Evolutionary conservation across 2,329 filamentous ascomycete genomes (phyloP).

Genomic region (Emericellopsis atlantica): DNA sequence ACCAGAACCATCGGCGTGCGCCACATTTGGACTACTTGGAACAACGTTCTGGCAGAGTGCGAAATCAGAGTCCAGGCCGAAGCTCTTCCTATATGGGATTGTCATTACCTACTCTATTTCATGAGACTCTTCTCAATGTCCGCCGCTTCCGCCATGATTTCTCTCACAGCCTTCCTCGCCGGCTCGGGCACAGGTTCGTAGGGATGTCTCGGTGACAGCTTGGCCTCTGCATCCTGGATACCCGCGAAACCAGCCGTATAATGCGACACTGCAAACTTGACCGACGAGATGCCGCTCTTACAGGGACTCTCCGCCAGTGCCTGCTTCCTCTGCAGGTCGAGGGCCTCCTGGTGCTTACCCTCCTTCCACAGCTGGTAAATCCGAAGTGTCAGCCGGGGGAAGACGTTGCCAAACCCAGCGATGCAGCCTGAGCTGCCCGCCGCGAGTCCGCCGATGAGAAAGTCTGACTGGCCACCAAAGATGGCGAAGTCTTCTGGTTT

Average conservation of each 20-base stretch:
- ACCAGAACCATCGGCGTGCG: no score
- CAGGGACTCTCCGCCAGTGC: constrained; percentile 53
- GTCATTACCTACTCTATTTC: no score
- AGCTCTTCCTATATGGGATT: no score
- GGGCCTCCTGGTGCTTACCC: constrained; percentile 44
- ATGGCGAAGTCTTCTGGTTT: constrained; percentile 23
- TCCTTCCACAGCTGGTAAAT: constrained; percentile 50
- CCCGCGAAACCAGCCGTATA: constrained; percentile 46
- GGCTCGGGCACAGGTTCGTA: constrained; percentile 36
- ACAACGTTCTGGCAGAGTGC: no score
- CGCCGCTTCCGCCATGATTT: constrained; percentile 27
- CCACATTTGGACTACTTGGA: no score
- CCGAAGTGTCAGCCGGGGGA: constrained; percentile 39
- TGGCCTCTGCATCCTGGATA: constrained; percentile 44
- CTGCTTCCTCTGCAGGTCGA: constrained; percentile 46
- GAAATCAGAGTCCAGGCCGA: no score
- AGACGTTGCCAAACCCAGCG: constrained; percentile 50
- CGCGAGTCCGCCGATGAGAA: constrained; percentile 47
- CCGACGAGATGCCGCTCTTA: constrained; percentile 53
- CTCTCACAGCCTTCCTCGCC: constrained; percentile 26
- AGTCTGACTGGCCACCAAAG: constrained; percentile 64
- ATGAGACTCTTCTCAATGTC: constrained; percentile 22
- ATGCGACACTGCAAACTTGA: constrained; percentile 55
- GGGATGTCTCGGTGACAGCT: constrained; percentile 47
- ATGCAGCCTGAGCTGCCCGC: constrained; percentile 48